Conservation (phyloP, 306 rosid genomes). For the Sicyos edulis region DNA sequence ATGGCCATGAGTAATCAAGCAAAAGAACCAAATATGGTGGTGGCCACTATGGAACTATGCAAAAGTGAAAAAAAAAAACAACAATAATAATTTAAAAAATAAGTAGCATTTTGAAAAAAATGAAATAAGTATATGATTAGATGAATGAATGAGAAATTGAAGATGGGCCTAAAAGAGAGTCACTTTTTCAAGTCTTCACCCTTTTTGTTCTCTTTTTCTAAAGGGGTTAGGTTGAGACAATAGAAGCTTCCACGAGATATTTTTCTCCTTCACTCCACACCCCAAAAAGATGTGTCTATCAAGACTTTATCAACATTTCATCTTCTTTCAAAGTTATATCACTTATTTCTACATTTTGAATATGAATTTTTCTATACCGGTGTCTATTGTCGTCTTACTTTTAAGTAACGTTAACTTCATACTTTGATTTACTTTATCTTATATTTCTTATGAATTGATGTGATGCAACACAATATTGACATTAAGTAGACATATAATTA, state of each 20-base stretch:
- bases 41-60: neutral
- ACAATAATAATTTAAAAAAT: neutral
- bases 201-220: constrained; percentile 31
- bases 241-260: constrained; percentile 44
- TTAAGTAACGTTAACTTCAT: too few relatives aligned
- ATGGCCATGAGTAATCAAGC: constrained; percentile 13
- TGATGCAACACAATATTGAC: too few relatives aligned
- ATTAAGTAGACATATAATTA: too few relatives aligned
- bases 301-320: neutral
- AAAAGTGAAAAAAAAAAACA: neutral
- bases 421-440: too few relatives aligned
- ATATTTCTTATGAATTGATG: too few relatives aligned
- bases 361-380: too few relatives aligned
- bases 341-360: neutral
- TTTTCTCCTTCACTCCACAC: neutral
- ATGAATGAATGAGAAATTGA: constrained; percentile 16
- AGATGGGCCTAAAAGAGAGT: constrained; percentile 23
- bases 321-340: neutral
- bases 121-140: constrained; percentile 4
- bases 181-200: constrained; percentile 28
- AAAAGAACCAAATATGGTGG: constrained; percentile 6
- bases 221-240: constrained; percentile 44
- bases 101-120: neutral
- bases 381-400: too few relatives aligned
- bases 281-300: neutral